Base-by-base conservation (phyloP, 2,329 filamentous ascomycete species). In the Xylariaceae sp. region DNA sequence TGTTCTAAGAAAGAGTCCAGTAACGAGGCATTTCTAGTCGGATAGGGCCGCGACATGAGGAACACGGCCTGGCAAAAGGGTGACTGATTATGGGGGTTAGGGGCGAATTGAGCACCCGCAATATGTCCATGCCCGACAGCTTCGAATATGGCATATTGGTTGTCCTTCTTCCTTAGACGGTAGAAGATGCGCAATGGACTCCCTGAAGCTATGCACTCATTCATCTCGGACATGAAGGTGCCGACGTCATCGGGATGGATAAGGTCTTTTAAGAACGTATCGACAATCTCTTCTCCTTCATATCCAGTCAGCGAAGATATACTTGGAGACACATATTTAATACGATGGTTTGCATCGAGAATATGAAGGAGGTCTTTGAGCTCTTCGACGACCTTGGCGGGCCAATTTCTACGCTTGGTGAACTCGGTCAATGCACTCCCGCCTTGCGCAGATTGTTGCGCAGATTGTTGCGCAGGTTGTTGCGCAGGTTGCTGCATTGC, bases 1-100 rank as follows among this genome's bases (percentile, higher is more conserved):
- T 97, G 93, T 73, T 98, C 94, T 24, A 98, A 80, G 68, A 97
- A 97, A 0, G 92, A 96, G 75, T 98, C 93, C 17, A 97, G 81
- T 9, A 97, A 81, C 3, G 85, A 85, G 1, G 92, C 88, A 70
- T 94, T 96, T 75, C 90, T 93, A 26, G 90, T 96, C 4, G 92
- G 92, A 72, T 97, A 96, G 1, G 91, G 91, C 17, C 93, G 85
- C 7, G 91, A 87, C 87, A 96, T 94, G 80, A 98, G 90, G 72
- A 97, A 97, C 66, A 97, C 91, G 33, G 93, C 93, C 67, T 91
- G 87, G 72, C 92, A 97, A 65, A 90, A 89, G 1, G 87, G 83
- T 2, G 86, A 82, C 56, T 86, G 81, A 62, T 88, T 88, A 63
- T 83, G 82, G 1, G 84, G 82, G 58, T 86, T 87, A 23, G 84